Conservation (phyloP, 2,329 filamentous ascomycete genomes). For the Arthrobotrys iridis region DNA sequence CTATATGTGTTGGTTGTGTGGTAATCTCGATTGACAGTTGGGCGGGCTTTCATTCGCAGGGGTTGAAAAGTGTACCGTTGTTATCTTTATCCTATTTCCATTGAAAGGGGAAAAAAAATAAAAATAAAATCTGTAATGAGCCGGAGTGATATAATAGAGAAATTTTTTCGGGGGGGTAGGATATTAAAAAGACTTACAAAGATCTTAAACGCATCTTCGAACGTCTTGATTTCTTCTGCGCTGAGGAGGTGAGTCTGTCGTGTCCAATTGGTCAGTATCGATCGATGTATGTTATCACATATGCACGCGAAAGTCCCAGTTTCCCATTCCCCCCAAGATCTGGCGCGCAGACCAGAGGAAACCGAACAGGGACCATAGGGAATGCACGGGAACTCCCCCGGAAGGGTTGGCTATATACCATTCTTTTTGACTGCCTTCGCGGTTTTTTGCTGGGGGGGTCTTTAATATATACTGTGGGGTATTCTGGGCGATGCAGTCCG, state of each 20-base stretch:
- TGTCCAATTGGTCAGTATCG: no score
- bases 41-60: not conserved
- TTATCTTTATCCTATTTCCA: constrained; percentile 60
- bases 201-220: constrained; percentile 59
- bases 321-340: no score
- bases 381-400: no score
- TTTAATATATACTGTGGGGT: no score
- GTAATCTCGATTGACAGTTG: constrained; percentile 27
- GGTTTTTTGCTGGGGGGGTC: no score
- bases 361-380: no score
- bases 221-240: constrained; percentile 58
- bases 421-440: no score
- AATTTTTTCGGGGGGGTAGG: no score
- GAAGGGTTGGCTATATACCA: no score
- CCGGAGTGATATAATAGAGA: no score
- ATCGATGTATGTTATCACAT: not conserved
- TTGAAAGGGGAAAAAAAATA: constrained; percentile 2
- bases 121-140: constrained; percentile 58
- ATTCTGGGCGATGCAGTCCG: not conserved
- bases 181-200: constrained; percentile 57
- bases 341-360: no score
- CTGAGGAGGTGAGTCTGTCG: constrained; percentile 23
- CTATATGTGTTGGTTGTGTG: not conserved
- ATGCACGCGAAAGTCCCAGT: not conserved
- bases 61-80: constrained; percentile 57